phyloP scores from a whole-genome alignment of 2,329 filamentous ascomycete species.

The Xylaria sp. region DNA sequence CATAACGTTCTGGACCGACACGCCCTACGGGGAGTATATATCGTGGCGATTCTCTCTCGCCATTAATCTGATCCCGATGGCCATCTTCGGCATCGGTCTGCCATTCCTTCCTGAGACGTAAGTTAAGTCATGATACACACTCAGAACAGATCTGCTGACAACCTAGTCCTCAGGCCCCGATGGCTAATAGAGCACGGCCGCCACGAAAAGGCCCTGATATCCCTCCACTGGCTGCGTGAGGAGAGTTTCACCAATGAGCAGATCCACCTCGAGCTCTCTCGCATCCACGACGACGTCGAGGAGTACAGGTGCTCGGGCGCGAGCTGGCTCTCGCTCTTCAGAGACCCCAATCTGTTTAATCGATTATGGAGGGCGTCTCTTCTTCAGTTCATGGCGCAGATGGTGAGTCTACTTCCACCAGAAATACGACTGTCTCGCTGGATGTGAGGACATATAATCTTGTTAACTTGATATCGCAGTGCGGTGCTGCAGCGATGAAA shows the following conservation, averaged over 20 bases:
- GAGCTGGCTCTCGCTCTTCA: slow-evolving; percentile 61
- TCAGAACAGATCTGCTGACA: background rate
- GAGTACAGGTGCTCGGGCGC: slow-evolving; percentile 51
- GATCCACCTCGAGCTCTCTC: slow-evolving; percentile 56
- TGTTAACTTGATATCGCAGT: slow-evolving; percentile 45
- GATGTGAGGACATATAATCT: no score
- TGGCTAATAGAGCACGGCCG: slow-evolving; percentile 66
- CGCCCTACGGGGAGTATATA: slow-evolving; percentile 57
- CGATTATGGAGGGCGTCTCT: slow-evolving; percentile 66
- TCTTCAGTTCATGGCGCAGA: slow-evolving; percentile 68
- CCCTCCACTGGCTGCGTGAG: slow-evolving; percentile 61
- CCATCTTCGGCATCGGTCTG: slow-evolving; percentile 60
- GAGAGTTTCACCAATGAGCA: slow-evolving; percentile 52
- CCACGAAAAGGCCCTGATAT: slow-evolving; percentile 54
- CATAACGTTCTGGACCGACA: slow-evolving; percentile 62
- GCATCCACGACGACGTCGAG: slow-evolving; percentile 58
- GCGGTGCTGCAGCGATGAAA: slow-evolving; percentile 68
- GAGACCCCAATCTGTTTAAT: slow-evolving; percentile 58
- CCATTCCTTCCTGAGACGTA: slow-evolving; percentile 66
- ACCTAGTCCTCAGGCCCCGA: slow-evolving; percentile 56
- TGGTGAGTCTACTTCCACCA: slow-evolving; percentile 42
- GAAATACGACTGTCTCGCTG: no score
- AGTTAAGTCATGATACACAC: slow-evolving; percentile 27
- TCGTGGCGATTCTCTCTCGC: slow-evolving; percentile 64
- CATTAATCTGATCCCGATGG: slow-evolving; percentile 62